Base-by-base conservation (phyloP, 257 asterid genomes). In the Echites panduratus region DNA sequence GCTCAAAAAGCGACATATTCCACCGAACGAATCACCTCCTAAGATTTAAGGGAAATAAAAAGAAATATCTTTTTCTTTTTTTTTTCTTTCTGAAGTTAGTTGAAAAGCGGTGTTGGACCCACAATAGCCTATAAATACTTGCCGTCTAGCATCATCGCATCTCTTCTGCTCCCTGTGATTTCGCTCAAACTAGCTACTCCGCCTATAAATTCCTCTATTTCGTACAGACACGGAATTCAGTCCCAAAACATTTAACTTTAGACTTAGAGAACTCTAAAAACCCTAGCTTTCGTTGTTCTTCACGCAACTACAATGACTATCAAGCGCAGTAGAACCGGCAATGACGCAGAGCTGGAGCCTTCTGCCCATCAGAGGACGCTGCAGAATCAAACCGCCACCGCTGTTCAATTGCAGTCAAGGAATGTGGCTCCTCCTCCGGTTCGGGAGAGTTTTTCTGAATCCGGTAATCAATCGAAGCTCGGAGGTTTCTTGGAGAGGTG, bases 401-500 rank as follows among this genome's bases (percentile, higher is more conserved):
- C 38, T 32, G 24, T 5, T n/a, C 27, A 9, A 10, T 17, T 3
- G n/a, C 52, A 2, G 9, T 53, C 50, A 40, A 16, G 8, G 4
- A 16, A 2, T 35, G 16, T 11, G 2, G n/a, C 16, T 8, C 59
- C 73, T 76, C 73, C 83, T 50, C 83, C 83, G 74, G 70, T 26
- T 71, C 70, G 19, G 50, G 70, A 27, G 76, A 44, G 40, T 27
- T 14, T 19, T 41, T 70, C 29, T 20, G 75, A 22, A 9, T 64
- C 3, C 61, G 43, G 47, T 47, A 71, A 62, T 70, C 76, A 35
- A 70, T 20, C 7, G 74, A 75, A 77, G 70, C 59, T 79, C 35
- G 89, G 82, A 0, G 82, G 56, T 2, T 85, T 87, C 59, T 69
- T 85, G 80, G 83, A 84, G 74, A 80, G 53, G 26, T 85, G 89